Evolutionary conservation across 441 rosid species (phyloP).

Genomic region (Syzygium malaccense): DNA sequence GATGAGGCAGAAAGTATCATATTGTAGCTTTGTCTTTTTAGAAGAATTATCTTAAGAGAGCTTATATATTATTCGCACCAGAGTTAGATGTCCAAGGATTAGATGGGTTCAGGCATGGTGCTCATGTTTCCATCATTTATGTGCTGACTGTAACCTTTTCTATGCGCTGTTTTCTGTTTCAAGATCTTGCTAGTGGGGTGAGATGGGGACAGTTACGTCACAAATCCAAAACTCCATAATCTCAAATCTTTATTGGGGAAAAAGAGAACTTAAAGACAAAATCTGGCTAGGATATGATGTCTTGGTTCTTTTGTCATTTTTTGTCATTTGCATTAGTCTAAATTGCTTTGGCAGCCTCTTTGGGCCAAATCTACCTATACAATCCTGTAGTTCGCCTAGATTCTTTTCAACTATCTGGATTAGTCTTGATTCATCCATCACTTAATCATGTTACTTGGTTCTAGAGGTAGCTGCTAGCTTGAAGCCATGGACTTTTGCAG

Average conservation of each 20-base stretch:
- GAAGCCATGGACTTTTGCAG: not conserved
- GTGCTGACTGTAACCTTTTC: not conserved
- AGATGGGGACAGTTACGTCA: not conserved
- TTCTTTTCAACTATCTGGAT: not conserved
- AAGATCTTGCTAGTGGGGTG: not conserved
- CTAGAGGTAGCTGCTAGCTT: not conserved
- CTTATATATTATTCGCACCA: not conserved
- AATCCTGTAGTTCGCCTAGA: not conserved
- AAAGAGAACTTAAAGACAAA: not conserved
- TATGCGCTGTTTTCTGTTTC: not conserved
- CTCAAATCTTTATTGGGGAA: not conserved
- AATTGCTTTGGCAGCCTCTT: not conserved
- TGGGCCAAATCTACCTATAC: not conserved
- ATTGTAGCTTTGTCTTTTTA: not conserved
- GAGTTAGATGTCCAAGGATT: not conserved
- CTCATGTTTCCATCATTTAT: not conserved
- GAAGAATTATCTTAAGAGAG: not conserved
- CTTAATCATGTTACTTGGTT: not conserved
- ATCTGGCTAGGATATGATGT: not conserved
- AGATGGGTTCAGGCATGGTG: not conserved
- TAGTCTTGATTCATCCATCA: not conserved
- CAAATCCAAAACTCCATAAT: not conserved
- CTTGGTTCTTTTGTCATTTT: not conserved
- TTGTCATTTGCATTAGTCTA: not conserved
- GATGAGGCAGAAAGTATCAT: not conserved